phyloP scores from a whole-genome alignment of 1,284 basidiomycete genomes.

The Tausonia pullulans region DNA sequence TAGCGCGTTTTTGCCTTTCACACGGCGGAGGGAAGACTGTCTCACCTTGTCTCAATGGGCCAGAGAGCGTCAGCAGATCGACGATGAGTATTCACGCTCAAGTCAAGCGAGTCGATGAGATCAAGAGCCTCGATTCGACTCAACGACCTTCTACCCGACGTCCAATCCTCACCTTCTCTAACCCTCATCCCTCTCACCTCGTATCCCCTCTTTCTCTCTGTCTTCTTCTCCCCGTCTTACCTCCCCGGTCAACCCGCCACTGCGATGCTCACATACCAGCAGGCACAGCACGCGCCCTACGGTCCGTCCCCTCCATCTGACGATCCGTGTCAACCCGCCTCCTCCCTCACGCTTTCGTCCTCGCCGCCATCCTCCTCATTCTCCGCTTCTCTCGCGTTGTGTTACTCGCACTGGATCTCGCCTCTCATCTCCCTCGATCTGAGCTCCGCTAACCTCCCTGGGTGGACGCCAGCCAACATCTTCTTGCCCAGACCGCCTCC shows the following conservation, averaged over 20 bases:
- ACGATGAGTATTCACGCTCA: too few relatives aligned
- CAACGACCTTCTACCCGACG: too few relatives aligned
- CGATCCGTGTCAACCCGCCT: not conserved
- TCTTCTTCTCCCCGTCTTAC: not conserved
- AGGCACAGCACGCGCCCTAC: not conserved
- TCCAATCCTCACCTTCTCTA: too few relatives aligned
- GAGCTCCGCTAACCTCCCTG: too few relatives aligned
- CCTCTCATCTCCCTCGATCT: not conserved
- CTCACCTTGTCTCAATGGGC: too few relatives aligned
- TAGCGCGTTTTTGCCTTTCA: too few relatives aligned
- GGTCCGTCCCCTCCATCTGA: not conserved
- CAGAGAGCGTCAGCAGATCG: too few relatives aligned
- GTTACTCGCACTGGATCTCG: not conserved
- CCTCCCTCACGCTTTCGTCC: not conserved
- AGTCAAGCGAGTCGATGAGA: too few relatives aligned
- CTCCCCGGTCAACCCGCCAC: not conserved
- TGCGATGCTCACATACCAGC: not conserved
- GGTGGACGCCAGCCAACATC: too few relatives aligned
- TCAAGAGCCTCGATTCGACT: too few relatives aligned
- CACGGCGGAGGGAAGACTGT: too few relatives aligned
- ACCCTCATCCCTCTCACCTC: not conserved
- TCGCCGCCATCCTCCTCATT: not conserved
- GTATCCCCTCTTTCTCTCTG: not conserved
- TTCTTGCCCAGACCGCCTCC: too few relatives aligned
- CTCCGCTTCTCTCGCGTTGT: not conserved